Percentiles rank a stretch among this genome's conserved stretches.
Evolutionary conservation across 805 yeast genomes (phyloP).

Genomic region (Cyberlindnera samutprakarnensis): DNA sequence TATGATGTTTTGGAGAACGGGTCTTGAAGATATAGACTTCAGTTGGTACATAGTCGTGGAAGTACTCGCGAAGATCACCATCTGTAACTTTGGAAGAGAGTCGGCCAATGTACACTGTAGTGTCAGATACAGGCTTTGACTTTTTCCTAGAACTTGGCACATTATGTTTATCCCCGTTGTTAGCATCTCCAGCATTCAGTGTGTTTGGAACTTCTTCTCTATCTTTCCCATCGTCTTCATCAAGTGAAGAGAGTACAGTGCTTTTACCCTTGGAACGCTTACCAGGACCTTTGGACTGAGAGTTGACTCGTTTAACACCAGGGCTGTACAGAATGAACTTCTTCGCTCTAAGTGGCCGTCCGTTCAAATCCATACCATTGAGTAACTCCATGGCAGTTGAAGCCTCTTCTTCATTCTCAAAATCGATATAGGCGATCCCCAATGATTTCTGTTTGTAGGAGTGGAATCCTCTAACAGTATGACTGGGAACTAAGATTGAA

Average conservation of each 20-base stretch:
- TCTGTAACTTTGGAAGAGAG: slow-evolving; percentile 35
- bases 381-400: slow-evolving; percentile 53
- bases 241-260: too few relatives aligned
- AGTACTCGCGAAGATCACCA: slow-evolving; percentile 36
- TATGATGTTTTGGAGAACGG: slow-evolving; percentile 20
- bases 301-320: slow-evolving; percentile 9
- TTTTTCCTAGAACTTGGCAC: not conserved
- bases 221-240: not conserved
- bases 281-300: slow-evolving; percentile 6
- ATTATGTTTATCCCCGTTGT: slow-evolving; percentile 1
- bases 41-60: slow-evolving; percentile 36
- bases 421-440: slow-evolving; percentile 82
- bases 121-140: slow-evolving; percentile 25
- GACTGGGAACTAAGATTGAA: slow-evolving; percentile 46
- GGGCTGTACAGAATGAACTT: slow-evolving; percentile 37
- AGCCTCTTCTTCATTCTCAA: slow-evolving; percentile 57
- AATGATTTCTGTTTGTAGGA: slow-evolving; percentile 35
- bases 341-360: slow-evolving; percentile 32
- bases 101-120: slow-evolving; percentile 38
- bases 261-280: not conserved
- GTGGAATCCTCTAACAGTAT: slow-evolving; percentile 40
- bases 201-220: not conserved
- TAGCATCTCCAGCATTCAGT: slow-evolving; percentile 1
- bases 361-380: slow-evolving; percentile 50
- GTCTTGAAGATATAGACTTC: slow-evolving; percentile 41